Conservation (phyloP, 2,329 filamentous ascomycete species). For the Neoascochyta sp. region DNA sequence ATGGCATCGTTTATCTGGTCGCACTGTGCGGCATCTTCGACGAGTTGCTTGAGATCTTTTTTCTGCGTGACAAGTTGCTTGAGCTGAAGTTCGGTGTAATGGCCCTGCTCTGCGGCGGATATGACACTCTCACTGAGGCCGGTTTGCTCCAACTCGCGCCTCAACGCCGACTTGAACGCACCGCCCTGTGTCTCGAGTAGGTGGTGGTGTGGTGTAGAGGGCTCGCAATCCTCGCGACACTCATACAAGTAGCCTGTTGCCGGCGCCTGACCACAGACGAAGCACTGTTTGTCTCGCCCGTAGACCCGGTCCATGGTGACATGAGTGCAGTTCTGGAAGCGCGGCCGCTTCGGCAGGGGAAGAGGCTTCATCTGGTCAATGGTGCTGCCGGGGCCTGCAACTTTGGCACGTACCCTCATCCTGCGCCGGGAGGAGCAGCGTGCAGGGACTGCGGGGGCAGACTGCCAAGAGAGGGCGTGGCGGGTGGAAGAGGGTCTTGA, state of each 20-base stretch:
- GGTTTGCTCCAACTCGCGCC: constrained; percentile 24
- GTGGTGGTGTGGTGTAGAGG: constrained; percentile 7
- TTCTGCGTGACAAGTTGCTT: constrained; percentile 32
- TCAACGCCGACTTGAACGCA: constrained; percentile 17
- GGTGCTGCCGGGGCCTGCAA: too few relatives aligned
- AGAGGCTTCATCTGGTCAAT: constrained; percentile 18
- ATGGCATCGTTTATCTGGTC: constrained; percentile 15
- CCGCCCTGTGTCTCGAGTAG: constrained; percentile 2
- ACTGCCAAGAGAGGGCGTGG: too few relatives aligned
- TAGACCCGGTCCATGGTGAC: constrained; percentile 65
- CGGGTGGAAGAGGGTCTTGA: too few relatives aligned
- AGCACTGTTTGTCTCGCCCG: constrained; percentile 51
- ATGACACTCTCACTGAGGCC: constrained; percentile 37
- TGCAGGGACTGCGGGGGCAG: too few relatives aligned
- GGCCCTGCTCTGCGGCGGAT: constrained; percentile 28
- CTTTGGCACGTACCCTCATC: constrained; percentile 18
- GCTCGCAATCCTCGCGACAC: constrained; percentile 59
- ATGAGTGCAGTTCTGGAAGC: constrained; percentile 58
- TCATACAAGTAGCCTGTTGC: constrained; percentile 69
- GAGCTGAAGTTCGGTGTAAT: constrained; percentile 33
- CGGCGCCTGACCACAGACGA: constrained; percentile 54
- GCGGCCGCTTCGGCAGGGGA: constrained; percentile 17
- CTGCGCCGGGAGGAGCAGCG: too few relatives aligned
- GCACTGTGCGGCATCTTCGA: constrained; percentile 19
- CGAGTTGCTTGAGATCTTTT: constrained; percentile 25